Percentiles rank a stretch among this genome's conserved stretches.
These are phyloP conservation scores for Dalbergia oliveri DNA, from an alignment of 306 rosid genomes.

Conservation along the genomic window DNA sequence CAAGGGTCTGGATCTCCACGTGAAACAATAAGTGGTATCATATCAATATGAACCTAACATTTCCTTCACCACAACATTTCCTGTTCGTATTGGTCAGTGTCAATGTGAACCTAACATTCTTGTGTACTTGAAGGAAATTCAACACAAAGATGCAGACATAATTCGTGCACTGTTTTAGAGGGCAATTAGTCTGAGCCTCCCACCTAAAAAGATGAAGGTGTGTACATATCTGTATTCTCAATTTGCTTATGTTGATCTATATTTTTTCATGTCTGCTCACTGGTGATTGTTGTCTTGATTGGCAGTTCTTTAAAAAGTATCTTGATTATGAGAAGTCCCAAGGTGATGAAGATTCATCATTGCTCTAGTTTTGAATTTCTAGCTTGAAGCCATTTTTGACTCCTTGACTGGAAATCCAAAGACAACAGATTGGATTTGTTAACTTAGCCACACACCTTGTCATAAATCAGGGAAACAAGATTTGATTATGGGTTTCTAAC, in stretches of 20 bases:
- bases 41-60: too few species aligned
- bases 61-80: neutral
- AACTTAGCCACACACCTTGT: neutral
- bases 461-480: constrained; percentile 1
- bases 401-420: neutral
- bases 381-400: constrained; percentile 18
- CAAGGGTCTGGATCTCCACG: too few species aligned
- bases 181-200: constrained; percentile 86
- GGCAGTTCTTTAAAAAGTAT: constrained; percentile 88
- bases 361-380: neutral
- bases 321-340: constrained; percentile 80
- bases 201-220: constrained; percentile 92
- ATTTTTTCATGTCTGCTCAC: constrained; percentile 22
- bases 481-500: neutral
- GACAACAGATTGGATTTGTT: neutral
- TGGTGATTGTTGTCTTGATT: constrained; percentile 30
- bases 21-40: too few species aligned
- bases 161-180: constrained; percentile 90
- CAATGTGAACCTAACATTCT: constrained; percentile 31
- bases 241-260: constrained; percentile 8
- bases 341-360: constrained; percentile 62
- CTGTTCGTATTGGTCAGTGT: neutral
- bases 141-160: constrained; percentile 72
- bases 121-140: constrained; percentile 74
- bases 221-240: constrained; percentile 11